Evolutionary conservation across 148 eudicot species (phyloP).

Genomic region (Cornus kousa): DNA sequence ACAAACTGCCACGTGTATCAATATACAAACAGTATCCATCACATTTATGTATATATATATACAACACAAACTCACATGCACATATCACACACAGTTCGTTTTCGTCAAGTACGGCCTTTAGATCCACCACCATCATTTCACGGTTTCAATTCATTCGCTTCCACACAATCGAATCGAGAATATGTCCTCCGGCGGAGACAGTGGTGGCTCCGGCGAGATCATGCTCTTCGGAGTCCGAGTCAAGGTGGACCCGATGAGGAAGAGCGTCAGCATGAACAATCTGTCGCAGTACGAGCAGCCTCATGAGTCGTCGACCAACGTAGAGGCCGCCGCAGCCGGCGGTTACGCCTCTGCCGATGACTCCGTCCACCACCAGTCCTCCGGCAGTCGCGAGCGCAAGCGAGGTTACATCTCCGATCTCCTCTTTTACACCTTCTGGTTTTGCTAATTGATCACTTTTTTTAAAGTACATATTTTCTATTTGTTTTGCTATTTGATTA

Average conservation of each 20-base stretch:
- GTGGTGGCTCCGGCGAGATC: slow-evolving; percentile 8
- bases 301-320: slow-evolving; percentile 1
- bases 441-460: too few species aligned
- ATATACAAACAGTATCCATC: too few species aligned
- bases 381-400: slow-evolving; percentile 56
- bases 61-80: too few species aligned
- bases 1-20: too few species aligned
- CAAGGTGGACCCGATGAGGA: slow-evolving; percentile 67
- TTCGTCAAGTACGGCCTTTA: too few species aligned
- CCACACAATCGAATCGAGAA: too few species aligned
- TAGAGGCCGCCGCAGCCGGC: not conserved
- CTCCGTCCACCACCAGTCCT: slow-evolving; percentile 26
- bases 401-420: slow-evolving; percentile 46
- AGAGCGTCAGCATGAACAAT: slow-evolving; percentile 76
- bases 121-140: too few species aligned
- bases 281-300: slow-evolving; percentile 59
- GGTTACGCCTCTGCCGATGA: slow-evolving; percentile 75
- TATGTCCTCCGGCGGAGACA: not conserved
- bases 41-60: too few species aligned
- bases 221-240: slow-evolving; percentile 76
- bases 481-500: not conserved
- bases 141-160: too few species aligned
- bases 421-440: too few species aligned
- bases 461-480: too few species aligned
- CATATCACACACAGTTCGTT: too few species aligned